Conservation (phyloP, 805 yeast species). For the Saturnispora besseyi region DNA sequence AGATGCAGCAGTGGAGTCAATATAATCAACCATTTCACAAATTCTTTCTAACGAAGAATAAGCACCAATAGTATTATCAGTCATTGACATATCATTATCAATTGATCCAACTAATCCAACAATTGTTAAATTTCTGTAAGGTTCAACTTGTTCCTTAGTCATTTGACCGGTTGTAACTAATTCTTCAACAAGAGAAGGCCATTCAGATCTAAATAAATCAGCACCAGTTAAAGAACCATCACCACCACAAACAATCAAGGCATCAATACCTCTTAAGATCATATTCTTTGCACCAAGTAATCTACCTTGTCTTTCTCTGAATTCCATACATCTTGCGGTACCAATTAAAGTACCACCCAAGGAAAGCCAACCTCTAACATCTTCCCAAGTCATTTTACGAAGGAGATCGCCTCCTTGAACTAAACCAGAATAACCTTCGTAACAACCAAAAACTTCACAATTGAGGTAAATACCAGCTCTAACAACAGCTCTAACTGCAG, state of each 20-base stretch:
- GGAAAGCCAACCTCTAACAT: conserved; percentile 87
- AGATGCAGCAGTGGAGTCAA: conserved; percentile 94
- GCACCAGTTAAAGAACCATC: conserved; percentile 99
- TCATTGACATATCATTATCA: conserved; percentile 95
- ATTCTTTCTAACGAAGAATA: conserved; percentile 89
- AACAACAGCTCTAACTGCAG: conserved; percentile 91
- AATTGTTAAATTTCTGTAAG: conserved; percentile 66
- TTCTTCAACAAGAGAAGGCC: conserved; percentile 84
- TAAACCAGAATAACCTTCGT: conserved; percentile 92
- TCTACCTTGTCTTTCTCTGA: conserved; percentile 80
- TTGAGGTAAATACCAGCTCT: conserved; percentile 81
- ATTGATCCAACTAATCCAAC: conserved; percentile 95
- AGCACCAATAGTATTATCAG: conserved; percentile 96
- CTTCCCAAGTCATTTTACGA: conserved; percentile 81
- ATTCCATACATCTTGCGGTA: conserved; percentile 86
- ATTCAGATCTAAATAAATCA: conserved; percentile 84
- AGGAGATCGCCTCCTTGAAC: conserved; percentile 75
- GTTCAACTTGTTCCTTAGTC: conserved; percentile 48
- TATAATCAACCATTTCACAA: conserved; percentile 89
- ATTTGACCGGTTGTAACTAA: conserved; percentile 48
- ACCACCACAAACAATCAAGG: conserved; percentile 94
- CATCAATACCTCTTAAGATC: conserved; percentile 85
- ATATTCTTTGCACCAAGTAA: conserved; percentile 74
- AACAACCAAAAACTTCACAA: conserved; percentile 86
- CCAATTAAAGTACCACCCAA: conserved; percentile 95